Evolutionary conservation across 1,284 basidiomycete species (phyloP), one percentile per base, ranked within the genome.

Genomic region (Ceratobasidium sp.): DNA sequence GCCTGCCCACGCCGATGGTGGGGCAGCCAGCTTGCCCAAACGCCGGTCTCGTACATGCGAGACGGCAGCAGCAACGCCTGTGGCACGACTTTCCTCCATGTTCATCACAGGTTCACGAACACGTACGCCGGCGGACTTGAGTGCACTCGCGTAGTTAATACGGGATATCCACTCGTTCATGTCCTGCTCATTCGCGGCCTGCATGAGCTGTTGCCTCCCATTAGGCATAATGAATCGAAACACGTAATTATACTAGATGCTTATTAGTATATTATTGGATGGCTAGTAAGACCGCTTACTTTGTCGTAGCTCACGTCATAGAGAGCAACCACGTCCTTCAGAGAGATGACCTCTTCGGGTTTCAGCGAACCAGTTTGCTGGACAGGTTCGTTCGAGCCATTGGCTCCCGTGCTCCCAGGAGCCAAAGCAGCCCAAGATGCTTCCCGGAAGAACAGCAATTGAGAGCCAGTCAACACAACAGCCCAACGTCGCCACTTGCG

Each of bases 81-180:
- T 92, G 55, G 92, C 84, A 72, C 91, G 87, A 34, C 92, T 88
- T 77, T 91, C 91, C 76, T 85, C 85, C 59, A 85, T 84, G 26
- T 89, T 87, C 84, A 94, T 88, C 12, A 86, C 87, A 10, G 86
- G 81, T 0, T 91, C 86, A 16, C 94, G 89, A 86, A 97, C 95
- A 57, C 89, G 87, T 52, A 98, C 85, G n/a, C 91, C 92, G 8
- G 89, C 86, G 1, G 92, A 89, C 80, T 91, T 94, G 87, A 98
- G 98, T 8, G 93, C 86, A 74, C 94, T 92, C 6, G 94, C 96
- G 79, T 97, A 98, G 81, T 99, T 99, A 79, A 99, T 95, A 53
- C 88, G 86, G 39, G 91, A 87, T 76, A 98, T 90, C 97, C 97
- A 99, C 75, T 92, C 88, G 79, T 97, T 93, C 85, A 95, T 87